Evolutionary conservation across 371 early-diverging fungal species (phyloP), one percentile per base, ranked within the genome.

Genomic region (Synchytrium microbalum): DNA sequence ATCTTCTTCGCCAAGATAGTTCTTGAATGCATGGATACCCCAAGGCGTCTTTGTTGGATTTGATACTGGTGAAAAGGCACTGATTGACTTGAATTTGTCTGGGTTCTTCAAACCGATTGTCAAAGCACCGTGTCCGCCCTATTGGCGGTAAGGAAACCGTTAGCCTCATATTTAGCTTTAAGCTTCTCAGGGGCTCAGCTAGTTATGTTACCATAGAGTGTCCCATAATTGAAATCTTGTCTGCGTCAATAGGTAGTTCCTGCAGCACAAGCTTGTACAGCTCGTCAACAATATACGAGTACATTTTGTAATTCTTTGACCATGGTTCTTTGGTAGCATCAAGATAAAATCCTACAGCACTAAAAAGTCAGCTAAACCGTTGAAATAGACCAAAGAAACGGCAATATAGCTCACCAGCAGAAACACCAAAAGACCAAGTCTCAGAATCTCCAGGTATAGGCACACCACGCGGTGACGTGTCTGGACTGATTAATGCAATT

Each of bases 111-210:
- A 65, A 16, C 80, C 86, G 31, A 86, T 76, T 2, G 84, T 75
- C 55, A 93, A 77, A 2, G 94, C 94, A 63, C 94, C 94, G 74
- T 93, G 94, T n/a, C 93, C 94, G 31, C 94, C 94, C 84, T 81
- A 61, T n/a, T 1, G 38, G 56, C 51, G 51, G 51, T 13, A 51
- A 51, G n/a, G 51, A n/a, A 51, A 55, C 59, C 2, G 66, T 14
- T 53, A 3, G 30, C 25, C 14, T 38, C 32, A 2, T 16, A 54
- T n/a, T 51, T 51, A 13, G 14, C 2, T 25, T 55, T 5, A 54
- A 5, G 61, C 52, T 53, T 5, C 25, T 46, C 46, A 38, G 10
- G 19, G 10, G 46, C 46, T 38, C 46, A 38, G 46, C 5, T 19
- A 38, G 10, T 38, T 31, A 25, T 3, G 32, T 29, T 65, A 54